Conservation (phyloP, 345 rosid genomes). For the Bruguiera parviflora region DNA sequence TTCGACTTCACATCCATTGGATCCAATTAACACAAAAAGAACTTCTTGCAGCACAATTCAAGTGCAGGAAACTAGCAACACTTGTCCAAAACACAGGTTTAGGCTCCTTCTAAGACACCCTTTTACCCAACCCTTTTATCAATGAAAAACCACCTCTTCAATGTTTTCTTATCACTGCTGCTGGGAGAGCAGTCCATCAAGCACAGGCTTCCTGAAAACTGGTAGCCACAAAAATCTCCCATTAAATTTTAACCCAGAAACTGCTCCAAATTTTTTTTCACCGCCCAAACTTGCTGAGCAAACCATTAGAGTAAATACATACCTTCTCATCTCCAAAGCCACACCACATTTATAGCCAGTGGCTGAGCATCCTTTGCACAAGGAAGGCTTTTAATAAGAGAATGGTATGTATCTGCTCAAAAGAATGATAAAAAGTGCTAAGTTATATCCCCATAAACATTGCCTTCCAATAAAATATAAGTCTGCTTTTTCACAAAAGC, state of each 20-base stretch:
- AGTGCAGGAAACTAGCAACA: slow-evolving; percentile 9
- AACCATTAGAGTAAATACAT: slow-evolving; percentile 9
- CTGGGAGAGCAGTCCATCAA: slow-evolving; percentile 71
- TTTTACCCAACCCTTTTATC: slow-evolving; percentile 78
- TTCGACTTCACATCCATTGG: slow-evolving; percentile 66
- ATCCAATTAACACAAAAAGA: slow-evolving; percentile 25
- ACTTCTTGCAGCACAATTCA: slow-evolving; percentile 11
- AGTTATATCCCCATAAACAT: not conserved
- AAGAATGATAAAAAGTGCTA: not conserved
- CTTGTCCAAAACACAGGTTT: slow-evolving; percentile 19
- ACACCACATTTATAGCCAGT: slow-evolving; percentile 36
- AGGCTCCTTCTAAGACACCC: slow-evolving; percentile 7
- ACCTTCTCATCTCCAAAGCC: slow-evolving; percentile 71
- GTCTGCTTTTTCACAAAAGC: not conserved
- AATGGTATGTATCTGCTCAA: slow-evolving; percentile 11
- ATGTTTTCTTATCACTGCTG: slow-evolving; percentile 72
- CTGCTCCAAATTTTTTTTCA: not conserved
- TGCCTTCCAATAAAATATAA: not conserved
- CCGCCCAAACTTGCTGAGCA: not conserved
- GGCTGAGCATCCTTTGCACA: slow-evolving; percentile 30
- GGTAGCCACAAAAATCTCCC: slow-evolving; percentile 13
- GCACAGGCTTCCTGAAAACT: slow-evolving; percentile 47
- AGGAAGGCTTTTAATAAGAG: not conserved
- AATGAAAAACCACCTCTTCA: slow-evolving; percentile 94
- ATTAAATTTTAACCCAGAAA: not conserved